Conservation (phyloP, 2,329 filamentous ascomycete genomes). For the Emericellopsis cladophorae region DNA sequence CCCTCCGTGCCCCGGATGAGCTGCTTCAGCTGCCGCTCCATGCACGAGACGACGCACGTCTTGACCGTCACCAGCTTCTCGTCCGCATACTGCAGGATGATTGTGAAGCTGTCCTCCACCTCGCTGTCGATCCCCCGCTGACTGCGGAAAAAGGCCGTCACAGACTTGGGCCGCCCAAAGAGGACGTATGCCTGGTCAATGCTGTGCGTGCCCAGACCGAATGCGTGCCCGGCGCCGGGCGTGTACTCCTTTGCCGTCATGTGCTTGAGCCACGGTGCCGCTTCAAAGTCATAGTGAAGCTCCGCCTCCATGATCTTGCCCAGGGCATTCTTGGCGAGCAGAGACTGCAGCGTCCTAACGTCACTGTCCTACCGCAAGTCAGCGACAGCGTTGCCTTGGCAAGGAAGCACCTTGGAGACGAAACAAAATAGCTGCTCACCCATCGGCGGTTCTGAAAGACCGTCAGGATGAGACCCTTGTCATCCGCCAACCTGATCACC, state of each 20-base stretch:
- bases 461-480: conserved; percentile 39
- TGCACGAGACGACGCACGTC: conserved; percentile 46
- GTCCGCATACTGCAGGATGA: conserved; percentile 53
- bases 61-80: conserved; percentile 50
- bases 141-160: conserved; percentile 54
- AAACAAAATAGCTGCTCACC: conserved; percentile 8
- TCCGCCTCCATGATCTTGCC: conserved; percentile 53
- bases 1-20: conserved; percentile 66
- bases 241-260: conserved; percentile 18
- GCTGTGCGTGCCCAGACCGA: conserved; percentile 47
- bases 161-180: conserved; percentile 53
- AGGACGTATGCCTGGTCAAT: conserved; percentile 62
- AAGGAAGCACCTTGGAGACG: too few species aligned
- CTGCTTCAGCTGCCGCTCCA: conserved; percentile 55
- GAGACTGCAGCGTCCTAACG: conserved; percentile 54
- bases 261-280: conserved; percentile 21
- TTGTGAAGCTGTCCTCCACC: conserved; percentile 36
- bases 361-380: conserved; percentile 41
- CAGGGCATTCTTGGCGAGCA: conserved; percentile 45
- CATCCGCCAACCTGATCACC: conserved; percentile 42
- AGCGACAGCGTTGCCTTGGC: background rate
- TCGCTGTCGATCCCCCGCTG: conserved; percentile 40
- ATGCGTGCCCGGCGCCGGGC: conserved; percentile 26
- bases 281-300: conserved; percentile 49
- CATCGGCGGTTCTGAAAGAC: conserved; percentile 70